These are phyloP conservation scores for Beauveria pseudobassiana DNA, from an alignment of 2,329 filamentous ascomycete species.

Conservation along the genomic window DNA sequence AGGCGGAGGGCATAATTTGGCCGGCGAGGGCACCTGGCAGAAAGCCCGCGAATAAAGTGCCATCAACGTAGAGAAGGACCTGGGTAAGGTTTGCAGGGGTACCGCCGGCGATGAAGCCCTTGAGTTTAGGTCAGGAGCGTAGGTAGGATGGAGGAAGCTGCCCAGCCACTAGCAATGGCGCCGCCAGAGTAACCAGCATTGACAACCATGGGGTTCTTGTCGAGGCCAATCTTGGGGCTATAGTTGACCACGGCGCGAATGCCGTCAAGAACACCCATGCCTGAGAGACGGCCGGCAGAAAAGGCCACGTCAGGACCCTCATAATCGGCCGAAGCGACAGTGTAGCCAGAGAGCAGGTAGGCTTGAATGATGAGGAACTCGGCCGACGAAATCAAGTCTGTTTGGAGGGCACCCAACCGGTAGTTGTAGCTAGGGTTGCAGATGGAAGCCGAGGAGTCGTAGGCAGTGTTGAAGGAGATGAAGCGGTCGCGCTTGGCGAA, in stretches of 20 bases:
- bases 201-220: constrained; percentile 8
- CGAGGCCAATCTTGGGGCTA: not conserved
- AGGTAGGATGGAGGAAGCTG: constrained; percentile 8
- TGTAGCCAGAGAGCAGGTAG: constrained; percentile 10
- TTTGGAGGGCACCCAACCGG: constrained; percentile 1
- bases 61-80: not conserved
- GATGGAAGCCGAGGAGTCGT: constrained; percentile 11
- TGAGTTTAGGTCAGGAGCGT: constrained; percentile 5
- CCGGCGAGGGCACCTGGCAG: constrained; percentile 24
- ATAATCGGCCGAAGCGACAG: constrained; percentile 7
- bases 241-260: constrained; percentile 9
- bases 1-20: constrained; percentile 5
- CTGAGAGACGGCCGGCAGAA: not conserved
- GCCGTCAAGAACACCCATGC: constrained; percentile 11
- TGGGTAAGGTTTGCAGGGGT: constrained; percentile 10
- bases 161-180: constrained; percentile 11
- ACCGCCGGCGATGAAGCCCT: constrained; percentile 6
- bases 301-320: constrained; percentile 11
- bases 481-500: constrained; percentile 12
- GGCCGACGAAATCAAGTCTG: constrained; percentile 1
- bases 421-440: constrained; percentile 13
- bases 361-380: constrained; percentile 11
- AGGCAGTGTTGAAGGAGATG: constrained; percentile 11
- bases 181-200: constrained; percentile 9
- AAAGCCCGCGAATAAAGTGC: constrained; percentile 1